Conservation (phyloP, 495 filamentous ascomycete species). For the Diplogelasinospora grovesii region DNA sequence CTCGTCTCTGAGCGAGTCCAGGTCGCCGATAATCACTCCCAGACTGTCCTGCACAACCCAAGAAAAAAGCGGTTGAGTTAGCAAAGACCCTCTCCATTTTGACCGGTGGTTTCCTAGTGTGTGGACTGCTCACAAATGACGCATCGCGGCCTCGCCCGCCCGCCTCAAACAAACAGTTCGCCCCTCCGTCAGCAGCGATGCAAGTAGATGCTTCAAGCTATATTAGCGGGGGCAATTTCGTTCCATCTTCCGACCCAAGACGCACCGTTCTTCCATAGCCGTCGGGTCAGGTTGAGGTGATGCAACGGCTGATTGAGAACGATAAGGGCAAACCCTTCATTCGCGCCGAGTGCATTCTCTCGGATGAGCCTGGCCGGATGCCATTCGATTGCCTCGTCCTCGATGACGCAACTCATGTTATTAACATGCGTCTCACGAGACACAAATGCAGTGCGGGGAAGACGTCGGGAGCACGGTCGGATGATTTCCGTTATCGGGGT, state of each 20-base stretch:
- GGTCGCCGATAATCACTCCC: slow-evolving; percentile 71
- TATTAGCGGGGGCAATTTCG: slow-evolving; percentile 9
- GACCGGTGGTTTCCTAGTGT: background rate
- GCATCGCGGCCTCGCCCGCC: slow-evolving; percentile 17
- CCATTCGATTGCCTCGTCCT: slow-evolving; percentile 37
- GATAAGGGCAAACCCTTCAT: slow-evolving; percentile 48
- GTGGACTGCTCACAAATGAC: slow-evolving; percentile 12
- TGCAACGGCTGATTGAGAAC: slow-evolving; percentile 68
- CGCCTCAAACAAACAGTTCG: slow-evolving; percentile 68
- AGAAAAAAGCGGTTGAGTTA: too few species aligned
- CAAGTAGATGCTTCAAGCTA: slow-evolving; percentile 42
- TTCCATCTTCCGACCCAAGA: slow-evolving; percentile 1
- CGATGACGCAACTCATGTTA: background rate
- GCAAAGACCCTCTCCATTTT: too few species aligned
- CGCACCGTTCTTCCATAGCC: slow-evolving; percentile 55
- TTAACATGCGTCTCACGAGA: background rate
- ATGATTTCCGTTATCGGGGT: too few species aligned
- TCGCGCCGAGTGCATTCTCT: background rate
- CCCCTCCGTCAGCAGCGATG: slow-evolving; percentile 86
- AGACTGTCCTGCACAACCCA: slow-evolving; percentile 45
- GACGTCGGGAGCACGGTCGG: too few species aligned
- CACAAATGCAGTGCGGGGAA: background rate
- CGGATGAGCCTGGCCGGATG: slow-evolving; percentile 40
- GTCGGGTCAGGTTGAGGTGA: slow-evolving; percentile 38
- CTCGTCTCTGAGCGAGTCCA: slow-evolving; percentile 67